A percentile compares a stretch with the other conserved stretches of the same genome.
Evolutionary conservation across 768 basidiomycete genomes (phyloP).

Genomic region (Nidularia pulvinata): DNA sequence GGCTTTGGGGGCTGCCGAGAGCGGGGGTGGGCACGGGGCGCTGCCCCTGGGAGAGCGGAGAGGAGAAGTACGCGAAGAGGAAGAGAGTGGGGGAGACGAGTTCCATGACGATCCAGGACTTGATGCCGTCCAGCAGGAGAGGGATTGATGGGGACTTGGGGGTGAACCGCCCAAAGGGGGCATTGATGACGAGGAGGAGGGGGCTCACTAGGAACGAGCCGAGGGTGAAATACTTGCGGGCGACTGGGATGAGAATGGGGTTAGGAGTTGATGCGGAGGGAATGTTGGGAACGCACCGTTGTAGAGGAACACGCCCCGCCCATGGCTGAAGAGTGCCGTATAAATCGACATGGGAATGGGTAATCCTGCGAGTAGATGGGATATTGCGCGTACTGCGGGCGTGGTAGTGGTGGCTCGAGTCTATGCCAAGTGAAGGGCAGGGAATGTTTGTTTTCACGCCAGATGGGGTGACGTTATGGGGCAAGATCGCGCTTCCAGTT

Average conservation of each 20-base stretch:
- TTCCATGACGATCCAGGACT: constrained; percentile 83
- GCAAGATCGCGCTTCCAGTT: too few relatives aligned
- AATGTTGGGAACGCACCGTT: neutral
- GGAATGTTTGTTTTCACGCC: too few relatives aligned
- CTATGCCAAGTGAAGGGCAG: too few relatives aligned
- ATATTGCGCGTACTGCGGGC: too few relatives aligned
- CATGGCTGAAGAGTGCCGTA: neutral
- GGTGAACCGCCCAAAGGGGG: constrained; percentile 81
- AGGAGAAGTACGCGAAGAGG: constrained; percentile 42
- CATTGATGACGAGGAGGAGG: constrained; percentile 53
- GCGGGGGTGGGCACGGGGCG: constrained; percentile 20
- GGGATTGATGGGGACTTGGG: constrained; percentile 44
- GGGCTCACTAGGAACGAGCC: constrained; percentile 32
- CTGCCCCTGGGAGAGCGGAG: constrained; percentile 38
- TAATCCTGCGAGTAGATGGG: too few relatives aligned
- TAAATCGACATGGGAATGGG: too few relatives aligned
- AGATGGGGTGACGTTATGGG: too few relatives aligned
- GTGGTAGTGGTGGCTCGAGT: too few relatives aligned
- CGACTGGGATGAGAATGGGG: constrained; percentile 8
- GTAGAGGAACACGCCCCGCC: neutral
- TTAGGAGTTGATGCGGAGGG: neutral
- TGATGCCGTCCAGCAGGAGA: constrained; percentile 51
- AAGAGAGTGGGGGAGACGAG: constrained; percentile 60
- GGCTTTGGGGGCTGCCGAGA: constrained; percentile 35
- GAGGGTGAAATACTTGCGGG: constrained; percentile 46